Evolutionary conservation across 2,329 filamentous ascomycete species (phyloP), one percentile per base, ranked within the genome.

Genomic region (Diaporthe amygdali): DNA sequence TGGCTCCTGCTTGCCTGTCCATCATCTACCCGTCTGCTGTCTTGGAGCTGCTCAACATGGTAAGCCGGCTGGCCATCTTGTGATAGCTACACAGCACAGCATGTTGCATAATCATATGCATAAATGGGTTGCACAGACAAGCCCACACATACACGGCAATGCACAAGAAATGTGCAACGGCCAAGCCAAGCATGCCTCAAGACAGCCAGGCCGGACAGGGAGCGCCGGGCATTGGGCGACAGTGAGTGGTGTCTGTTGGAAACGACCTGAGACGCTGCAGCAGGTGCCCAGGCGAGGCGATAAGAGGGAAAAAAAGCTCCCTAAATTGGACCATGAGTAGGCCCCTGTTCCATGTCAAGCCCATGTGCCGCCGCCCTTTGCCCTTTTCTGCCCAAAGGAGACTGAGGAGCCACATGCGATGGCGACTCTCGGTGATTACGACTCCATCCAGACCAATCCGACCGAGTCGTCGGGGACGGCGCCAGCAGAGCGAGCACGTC

Each of bases 381-480:
- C 59, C 59, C 44, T 64, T 63, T 54, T 56, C n/a, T 39, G 51
- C 55, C 55, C 47, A 32, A 41, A 30, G 15, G 17, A n/a, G 32
- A 61, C 55, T 49, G 46, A 46, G 67, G 55, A 49, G 55, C 54
- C 66, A 55, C 66, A 47, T 22, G 70, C 68, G 47, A 72, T 66
- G 68, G 46, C 52, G 10, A 34, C 52, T 59, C 55, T 49, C 68
- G 71, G 68, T 71, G 47, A 72, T 72, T 71, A 44, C 71, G 68
- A 68, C 68, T 64, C 71, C 68, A 72, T 71, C 32, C 39, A 49
- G 68, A 37, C 54, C 46, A 52, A 54, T 68, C 44, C 51, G 63
- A 70, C 56, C 27, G 52, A 68, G 66, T 68, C 54, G 41, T 63
- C 51, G 30, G 32, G 25, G 30, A 37, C 66, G n/a, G 44, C 52